Evolutionary conservation across 164 flowering plant species (phyloP), one percentile per base, ranked within the genome.

Genomic region (Nelumbo lutea): DNA sequence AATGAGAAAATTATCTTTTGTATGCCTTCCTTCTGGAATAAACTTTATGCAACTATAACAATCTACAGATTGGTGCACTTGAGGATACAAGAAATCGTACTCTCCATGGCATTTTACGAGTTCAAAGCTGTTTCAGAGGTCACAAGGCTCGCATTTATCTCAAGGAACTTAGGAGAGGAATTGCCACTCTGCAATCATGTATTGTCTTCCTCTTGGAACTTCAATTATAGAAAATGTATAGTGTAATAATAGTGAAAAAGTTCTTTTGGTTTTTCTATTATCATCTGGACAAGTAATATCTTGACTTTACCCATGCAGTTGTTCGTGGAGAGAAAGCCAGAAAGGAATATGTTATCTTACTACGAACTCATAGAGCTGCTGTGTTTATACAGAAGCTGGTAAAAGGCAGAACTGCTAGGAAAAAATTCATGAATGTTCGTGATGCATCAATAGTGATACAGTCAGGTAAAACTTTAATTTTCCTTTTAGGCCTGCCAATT

Each of bases 61-160:
- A 48, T 65, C 40, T 68, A 39, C 71, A 96, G 99, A 88, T 96
- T 83, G 98, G 99, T 38, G 90, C 84, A 48, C 96, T 96, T 60
- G 99, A 96, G 82, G 98, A 96, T 73, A 96, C 98, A 70, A 85
- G 99, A 79, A 96, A 91, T 70, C 91, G 85, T 53, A 96, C 98
- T 44, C 92, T 96, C 41, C 96, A 86, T 84, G 93, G 99, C 10
- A 88, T 93, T 70, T 83, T 93, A 73, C 86, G 90, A 71, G 88
- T 96, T 62, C 99, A 96, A 75, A 96, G 97, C 78, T 88, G 95
- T 75, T 96, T 90, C 74, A 90, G 98, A 86, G 99, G 99, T 52
- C 86, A 91, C 84, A 84, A 77, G 77, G 93, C 93, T 80, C 97
- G 99, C 14, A 44, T 78, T 50, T 67, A 76, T 73, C 77, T 84